Evolutionary conservation across 2,329 filamentous ascomycete species (phyloP).

Genomic region (Penicillium psychrosexuale): DNA sequence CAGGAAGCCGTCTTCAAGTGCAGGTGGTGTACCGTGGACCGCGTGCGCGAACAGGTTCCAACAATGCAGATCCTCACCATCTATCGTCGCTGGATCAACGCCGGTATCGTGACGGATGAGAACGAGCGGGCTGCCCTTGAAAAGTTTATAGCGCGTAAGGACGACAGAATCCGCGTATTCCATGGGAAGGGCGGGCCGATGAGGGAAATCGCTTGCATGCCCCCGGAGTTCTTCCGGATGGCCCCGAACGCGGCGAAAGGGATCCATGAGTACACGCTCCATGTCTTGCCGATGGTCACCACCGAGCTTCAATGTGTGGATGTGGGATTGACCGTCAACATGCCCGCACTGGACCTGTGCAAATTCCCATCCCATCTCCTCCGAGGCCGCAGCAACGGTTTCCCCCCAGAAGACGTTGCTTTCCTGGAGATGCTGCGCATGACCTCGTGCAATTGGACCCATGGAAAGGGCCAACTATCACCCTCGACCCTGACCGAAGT

Average conservation of each 20-base stretch:
- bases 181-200: conserved; percentile 12
- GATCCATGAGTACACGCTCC: conserved; percentile 20
- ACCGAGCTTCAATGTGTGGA: conserved; percentile 19
- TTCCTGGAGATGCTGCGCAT: conserved; percentile 40
- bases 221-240: background rate
- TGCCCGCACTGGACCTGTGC: conserved; percentile 19
- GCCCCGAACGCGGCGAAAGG: background rate
- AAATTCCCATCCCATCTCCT: conserved; percentile 33
- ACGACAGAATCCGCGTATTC: conserved; percentile 14
- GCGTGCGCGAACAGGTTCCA: conserved; percentile 35
- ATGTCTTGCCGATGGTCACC: conserved; percentile 19
- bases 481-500: conserved; percentile 13
- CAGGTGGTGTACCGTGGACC: conserved; percentile 40
- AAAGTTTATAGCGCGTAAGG: conserved; percentile 21
- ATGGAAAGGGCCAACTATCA: background rate
- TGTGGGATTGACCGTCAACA: conserved; percentile 12
- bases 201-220: background rate
- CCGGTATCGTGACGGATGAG: conserved; percentile 22
- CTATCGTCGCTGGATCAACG: conserved; percentile 33
- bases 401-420: conserved; percentile 27
- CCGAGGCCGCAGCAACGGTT: conserved; percentile 28
- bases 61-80: conserved; percentile 35
- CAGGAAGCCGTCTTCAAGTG: conserved; percentile 38
- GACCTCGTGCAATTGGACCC: conserved; percentile 19
- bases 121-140: conserved; percentile 17